A percentile compares a stretch with the other conserved stretches of the same genome.
These are phyloP conservation scores for Aegilops speltoides DNA, from an alignment of 176 grass and related monocot genomes.

Conservation along the genomic window DNA sequence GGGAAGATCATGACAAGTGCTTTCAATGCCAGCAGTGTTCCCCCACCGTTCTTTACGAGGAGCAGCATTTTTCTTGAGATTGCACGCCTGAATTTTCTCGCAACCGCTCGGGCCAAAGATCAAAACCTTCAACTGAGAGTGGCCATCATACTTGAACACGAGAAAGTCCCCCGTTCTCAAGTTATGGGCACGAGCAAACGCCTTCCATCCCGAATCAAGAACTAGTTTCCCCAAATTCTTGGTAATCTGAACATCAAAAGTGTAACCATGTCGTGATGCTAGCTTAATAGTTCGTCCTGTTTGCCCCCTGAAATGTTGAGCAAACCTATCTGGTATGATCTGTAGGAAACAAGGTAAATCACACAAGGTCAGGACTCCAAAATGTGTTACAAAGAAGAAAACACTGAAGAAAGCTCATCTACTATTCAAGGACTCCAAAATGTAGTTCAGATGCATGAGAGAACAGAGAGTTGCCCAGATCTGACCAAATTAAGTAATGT, in stretches of 20 bases:
- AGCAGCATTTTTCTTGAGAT: not conserved
- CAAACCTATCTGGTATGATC: slow-evolving; percentile 48
- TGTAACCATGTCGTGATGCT: slow-evolving; percentile 8
- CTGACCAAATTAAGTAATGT: no score
- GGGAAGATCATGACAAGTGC: not conserved
- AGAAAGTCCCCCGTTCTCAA: slow-evolving; percentile 39
- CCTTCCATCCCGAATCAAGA: slow-evolving; percentile 33
- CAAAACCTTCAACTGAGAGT: slow-evolving; percentile 28
- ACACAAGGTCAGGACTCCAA: not conserved
- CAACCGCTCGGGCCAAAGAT: slow-evolving; percentile 41
- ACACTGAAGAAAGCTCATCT: no score
- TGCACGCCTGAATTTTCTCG: not conserved
- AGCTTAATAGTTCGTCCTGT: slow-evolving; percentile 27
- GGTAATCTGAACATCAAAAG: slow-evolving; percentile 21
- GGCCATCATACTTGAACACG: slow-evolving; percentile 39
- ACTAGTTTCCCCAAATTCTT: not conserved
- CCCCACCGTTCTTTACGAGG: not conserved
- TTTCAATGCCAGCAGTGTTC: not conserved
- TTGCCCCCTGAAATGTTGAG: not conserved
- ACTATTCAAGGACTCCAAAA: no score
- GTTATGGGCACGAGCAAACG: slow-evolving; percentile 37
- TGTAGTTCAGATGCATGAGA: no score
- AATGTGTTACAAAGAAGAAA: no score
- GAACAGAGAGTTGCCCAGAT: no score
- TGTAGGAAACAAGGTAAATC: not conserved